Conservation (phyloP, 2,329 filamentous ascomycete species). For the Calonectria pseudoreteaudii region DNA sequence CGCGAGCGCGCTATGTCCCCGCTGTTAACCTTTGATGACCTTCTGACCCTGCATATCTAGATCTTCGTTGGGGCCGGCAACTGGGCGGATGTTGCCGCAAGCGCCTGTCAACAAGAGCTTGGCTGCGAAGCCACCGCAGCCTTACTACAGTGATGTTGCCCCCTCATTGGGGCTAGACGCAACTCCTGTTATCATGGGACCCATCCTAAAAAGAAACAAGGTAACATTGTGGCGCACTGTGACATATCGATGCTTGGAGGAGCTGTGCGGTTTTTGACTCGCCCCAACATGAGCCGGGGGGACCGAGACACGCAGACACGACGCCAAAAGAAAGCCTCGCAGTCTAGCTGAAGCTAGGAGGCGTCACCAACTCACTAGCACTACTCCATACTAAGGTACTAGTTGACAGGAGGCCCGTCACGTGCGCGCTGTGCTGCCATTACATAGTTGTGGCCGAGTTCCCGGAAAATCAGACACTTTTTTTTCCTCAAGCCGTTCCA, state of each 20-base stretch:
- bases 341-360: background rate
- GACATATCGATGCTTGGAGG: background rate
- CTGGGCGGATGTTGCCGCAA: background rate
- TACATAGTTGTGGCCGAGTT: background rate
- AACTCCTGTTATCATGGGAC: no score
- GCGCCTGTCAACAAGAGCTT: background rate
- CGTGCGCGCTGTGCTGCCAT: background rate
- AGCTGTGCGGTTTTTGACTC: conserved; percentile 1
- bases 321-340: conserved; percentile 2
- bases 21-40: background rate
- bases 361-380: background rate
- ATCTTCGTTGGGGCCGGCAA: background rate
- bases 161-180: no score
- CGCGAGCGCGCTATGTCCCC: background rate
- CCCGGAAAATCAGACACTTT: background rate
- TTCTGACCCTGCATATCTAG: background rate
- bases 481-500: background rate
- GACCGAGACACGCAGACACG: conserved; percentile 6
- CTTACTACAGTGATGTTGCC: no score
- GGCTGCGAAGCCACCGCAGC: background rate
- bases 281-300: background rate
- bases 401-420: background rate
- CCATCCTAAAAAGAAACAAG: no score
- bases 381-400: background rate
- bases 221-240: background rate